Evolutionary conservation across 208 protist genomes (phyloP).

Genomic region (Cochliopodium minus): DNA sequence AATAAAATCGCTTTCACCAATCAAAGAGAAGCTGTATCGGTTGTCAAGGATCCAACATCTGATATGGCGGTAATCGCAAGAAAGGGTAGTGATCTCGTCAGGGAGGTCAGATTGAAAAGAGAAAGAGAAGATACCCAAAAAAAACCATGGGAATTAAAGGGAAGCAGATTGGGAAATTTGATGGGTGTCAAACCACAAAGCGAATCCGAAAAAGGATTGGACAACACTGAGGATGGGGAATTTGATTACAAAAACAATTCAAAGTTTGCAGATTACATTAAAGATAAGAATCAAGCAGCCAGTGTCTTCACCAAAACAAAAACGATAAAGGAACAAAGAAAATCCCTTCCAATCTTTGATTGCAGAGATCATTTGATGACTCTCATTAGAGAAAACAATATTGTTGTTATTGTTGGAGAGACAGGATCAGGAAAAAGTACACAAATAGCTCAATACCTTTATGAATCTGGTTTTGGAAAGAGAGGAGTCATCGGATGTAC

Average conservation of each 20-base stretch:
- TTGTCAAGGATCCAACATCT: conserved; percentile 53
- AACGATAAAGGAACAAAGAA: conserved; percentile 22
- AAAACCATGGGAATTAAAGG: conserved; percentile 20
- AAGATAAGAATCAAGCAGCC: conserved; percentile 16
- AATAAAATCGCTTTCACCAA: conserved; percentile 37
- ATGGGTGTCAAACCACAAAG: conserved; percentile 28
- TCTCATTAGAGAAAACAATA: conserved; percentile 13
- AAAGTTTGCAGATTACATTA: conserved; percentile 31
- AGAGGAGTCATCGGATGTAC: conserved; percentile 53
- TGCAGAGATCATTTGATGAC: conserved; percentile 11
- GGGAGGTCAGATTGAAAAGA: conserved; percentile 39
- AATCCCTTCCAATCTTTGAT: conserved; percentile 23
- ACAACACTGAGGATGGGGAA: conserved; percentile 10
- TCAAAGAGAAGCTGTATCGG: conserved; percentile 32
- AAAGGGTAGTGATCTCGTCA: conserved; percentile 50
- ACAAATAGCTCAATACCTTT: conserved; percentile 41
- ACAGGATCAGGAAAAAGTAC: conserved; percentile 59
- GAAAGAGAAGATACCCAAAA: conserved; percentile 23
- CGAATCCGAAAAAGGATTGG: conserved; percentile 15
- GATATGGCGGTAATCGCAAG: conserved; percentile 51
- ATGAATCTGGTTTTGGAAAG: conserved; percentile 21
- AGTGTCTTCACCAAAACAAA: conserved; percentile 22
- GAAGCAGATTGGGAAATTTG: conserved; percentile 34
- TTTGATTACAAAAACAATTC: conserved; percentile 20
- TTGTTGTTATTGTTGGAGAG: conserved; percentile 40